A percentile compares a stretch with the other conserved stretches of the same genome.
These are phyloP conservation scores for Fusarium fracticaudum DNA, from an alignment of 2,329 filamentous ascomycete species.

Conservation along the genomic window DNA sequence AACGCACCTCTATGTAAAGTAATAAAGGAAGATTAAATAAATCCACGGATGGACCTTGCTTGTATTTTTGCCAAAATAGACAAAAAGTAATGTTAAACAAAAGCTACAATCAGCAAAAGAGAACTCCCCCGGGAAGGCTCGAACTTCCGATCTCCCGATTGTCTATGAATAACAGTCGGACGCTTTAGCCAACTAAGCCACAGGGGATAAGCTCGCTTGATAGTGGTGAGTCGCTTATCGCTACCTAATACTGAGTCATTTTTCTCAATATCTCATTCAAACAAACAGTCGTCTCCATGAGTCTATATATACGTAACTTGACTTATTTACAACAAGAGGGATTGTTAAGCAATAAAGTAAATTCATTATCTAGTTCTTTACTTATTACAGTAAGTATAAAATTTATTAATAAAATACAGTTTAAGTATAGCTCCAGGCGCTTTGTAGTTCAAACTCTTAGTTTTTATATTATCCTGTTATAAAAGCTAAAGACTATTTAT, in stretches of 20 bases:
- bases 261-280: rapidly evolving
- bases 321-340: too few relatives aligned
- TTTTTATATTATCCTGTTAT: not conserved
- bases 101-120: not conserved
- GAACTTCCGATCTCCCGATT: slow-evolving; percentile 46
- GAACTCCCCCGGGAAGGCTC: slow-evolving; percentile 43
- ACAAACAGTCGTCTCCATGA: not conserved
- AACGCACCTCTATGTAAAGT: not conserved
- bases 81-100: not conserved
- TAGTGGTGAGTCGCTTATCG: rapidly evolving
- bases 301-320: too few relatives aligned
- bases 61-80: not conserved
- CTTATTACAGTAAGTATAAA: not conserved
- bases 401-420: not conserved
- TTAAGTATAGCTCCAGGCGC: not conserved
- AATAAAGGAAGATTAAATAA: too few relatives aligned
- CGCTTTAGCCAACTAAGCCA: slow-evolving; percentile 42
- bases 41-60: too few relatives aligned
- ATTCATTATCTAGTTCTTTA: rapidly evolving
- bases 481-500: not conserved
- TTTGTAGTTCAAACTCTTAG: not conserved
- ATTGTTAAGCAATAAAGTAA: not conserved
- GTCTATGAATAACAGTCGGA: slow-evolving; percentile 40
- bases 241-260: rapidly evolving
- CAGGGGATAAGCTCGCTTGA: slow-evolving; percentile 28